These are phyloP conservation scores for Cladorrhinum sp. DNA, from an alignment of 2,329 filamentous ascomycete genomes.

Conservation along the genomic window DNA sequence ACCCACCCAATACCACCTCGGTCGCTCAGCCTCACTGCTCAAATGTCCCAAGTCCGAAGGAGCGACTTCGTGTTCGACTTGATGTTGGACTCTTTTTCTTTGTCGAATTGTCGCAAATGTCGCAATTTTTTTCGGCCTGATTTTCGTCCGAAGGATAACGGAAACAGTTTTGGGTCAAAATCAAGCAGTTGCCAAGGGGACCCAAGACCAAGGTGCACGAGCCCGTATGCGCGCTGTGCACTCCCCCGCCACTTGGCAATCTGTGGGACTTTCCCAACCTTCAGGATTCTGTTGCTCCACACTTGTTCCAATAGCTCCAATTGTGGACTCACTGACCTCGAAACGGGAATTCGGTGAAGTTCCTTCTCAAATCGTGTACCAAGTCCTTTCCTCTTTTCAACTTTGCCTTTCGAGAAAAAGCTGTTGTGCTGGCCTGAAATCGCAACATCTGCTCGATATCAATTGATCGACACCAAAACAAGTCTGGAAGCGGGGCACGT, in stretches of 20 bases:
- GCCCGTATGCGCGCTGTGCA: background rate
- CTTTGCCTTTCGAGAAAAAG: background rate
- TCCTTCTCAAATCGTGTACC: background rate
- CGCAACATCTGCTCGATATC: too few relatives aligned
- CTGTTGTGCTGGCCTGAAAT: background rate
- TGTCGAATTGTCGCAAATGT: background rate
- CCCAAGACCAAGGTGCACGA: background rate
- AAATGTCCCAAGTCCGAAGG: background rate
- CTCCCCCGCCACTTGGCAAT: background rate
- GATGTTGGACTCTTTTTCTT: background rate
- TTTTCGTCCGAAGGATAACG: background rate
- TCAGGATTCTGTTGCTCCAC: background rate
- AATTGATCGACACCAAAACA: background rate
- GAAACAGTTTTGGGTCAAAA: background rate
- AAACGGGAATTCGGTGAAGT: background rate
- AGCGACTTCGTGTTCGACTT: background rate
- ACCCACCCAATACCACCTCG: background rate
- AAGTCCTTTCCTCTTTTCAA: background rate
- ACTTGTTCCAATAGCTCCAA: background rate
- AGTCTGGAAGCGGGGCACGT: too few relatives aligned
- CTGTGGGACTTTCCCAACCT: background rate
- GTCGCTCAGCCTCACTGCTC: background rate
- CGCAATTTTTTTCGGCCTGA: background rate
- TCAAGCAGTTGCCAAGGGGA: background rate
- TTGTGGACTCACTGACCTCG: background rate